Percentiles rank a stretch among this genome's conserved stretches.
phyloP scores from a whole-genome alignment of 148 eudicot genomes.

The Cornus suecica region DNA sequence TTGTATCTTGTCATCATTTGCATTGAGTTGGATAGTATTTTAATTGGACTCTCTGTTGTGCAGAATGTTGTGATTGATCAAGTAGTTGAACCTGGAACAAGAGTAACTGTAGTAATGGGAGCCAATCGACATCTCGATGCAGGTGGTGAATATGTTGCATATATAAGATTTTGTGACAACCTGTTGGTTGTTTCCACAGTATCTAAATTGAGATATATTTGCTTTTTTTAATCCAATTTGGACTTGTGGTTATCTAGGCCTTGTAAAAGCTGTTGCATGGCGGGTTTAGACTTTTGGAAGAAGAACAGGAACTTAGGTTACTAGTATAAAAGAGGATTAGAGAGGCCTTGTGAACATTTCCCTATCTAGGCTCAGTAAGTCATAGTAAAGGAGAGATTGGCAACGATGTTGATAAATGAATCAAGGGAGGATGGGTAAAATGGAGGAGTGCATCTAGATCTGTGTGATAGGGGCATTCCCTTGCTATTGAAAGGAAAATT shows the following conservation, averaged over 20 bases:
- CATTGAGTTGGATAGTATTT: neutral
- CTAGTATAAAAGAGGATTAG: too few species aligned
- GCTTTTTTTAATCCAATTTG: neutral
- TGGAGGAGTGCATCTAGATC: too few species aligned
- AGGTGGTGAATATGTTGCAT: conserved; percentile 25
- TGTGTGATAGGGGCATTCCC: too few species aligned
- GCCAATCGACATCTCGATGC: conserved; percentile 50
- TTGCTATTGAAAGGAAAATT: too few species aligned
- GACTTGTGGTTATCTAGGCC: neutral
- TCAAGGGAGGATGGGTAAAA: too few species aligned
- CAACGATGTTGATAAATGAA: too few species aligned
- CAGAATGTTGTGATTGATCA: conserved; percentile 80
- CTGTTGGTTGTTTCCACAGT: neutral
- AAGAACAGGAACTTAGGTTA: neutral
- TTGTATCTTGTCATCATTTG: neutral
- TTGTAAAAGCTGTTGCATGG: neutral
- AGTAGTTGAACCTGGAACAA: conserved; percentile 70
- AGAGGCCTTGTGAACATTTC: too few species aligned
- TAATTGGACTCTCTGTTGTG: conserved; percentile 25
- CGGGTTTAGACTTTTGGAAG: neutral
- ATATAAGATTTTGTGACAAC: too few species aligned
- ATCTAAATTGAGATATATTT: neutral
- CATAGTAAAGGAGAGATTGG: too few species aligned
- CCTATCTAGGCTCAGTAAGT: too few species aligned
- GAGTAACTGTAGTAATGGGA: conserved; percentile 82